These are phyloP conservation scores for Haplographium delicatum DNA, from an alignment of 495 filamentous ascomycete genomes.

Conservation along the genomic window DNA sequence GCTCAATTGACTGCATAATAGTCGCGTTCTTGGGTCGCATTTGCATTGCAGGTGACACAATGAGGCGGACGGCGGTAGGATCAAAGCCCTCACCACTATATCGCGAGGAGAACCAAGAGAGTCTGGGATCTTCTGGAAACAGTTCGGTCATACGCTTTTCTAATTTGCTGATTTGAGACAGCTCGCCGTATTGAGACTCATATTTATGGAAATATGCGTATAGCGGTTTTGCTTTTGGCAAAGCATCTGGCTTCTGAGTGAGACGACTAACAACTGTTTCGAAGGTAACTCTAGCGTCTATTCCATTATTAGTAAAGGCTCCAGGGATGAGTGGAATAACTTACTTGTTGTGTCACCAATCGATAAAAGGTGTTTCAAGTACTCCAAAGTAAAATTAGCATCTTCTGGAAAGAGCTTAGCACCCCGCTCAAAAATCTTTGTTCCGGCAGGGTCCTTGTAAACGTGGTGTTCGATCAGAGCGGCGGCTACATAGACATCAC, in stretches of 20 bases:
- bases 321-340: slow-evolving; percentile 26
- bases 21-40: slow-evolving; percentile 52
- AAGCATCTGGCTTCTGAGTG: slow-evolving; percentile 62
- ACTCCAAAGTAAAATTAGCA: slow-evolving; percentile 85
- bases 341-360: slow-evolving; percentile 90
- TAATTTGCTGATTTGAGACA: slow-evolving; percentile 79
- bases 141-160: slow-evolving; percentile 90
- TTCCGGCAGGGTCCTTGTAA: slow-evolving; percentile 86
- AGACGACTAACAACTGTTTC: slow-evolving; percentile 83
- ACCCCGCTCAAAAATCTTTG: slow-evolving; percentile 92
- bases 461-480: slow-evolving; percentile 92
- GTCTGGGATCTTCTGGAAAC: slow-evolving; percentile 77
- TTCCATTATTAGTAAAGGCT: slow-evolving; percentile 4
- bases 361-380: slow-evolving; percentile 87
- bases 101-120: slow-evolving; percentile 69
- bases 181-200: slow-evolving; percentile 89
- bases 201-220: slow-evolving; percentile 90
- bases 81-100: slow-evolving; percentile 65
- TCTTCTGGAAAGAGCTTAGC: slow-evolving; percentile 89
- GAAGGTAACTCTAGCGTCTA: slow-evolving; percentile 91
- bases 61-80: slow-evolving; percentile 71
- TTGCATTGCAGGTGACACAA: slow-evolving; percentile 75
- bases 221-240: slow-evolving; percentile 73
- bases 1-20: slow-evolving; percentile 47
- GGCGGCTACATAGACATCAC: slow-evolving; percentile 88